These are phyloP conservation scores for Pseudoperonospora humuli DNA, from an alignment of 352 stramenopile genomes.

Conservation along the genomic window DNA sequence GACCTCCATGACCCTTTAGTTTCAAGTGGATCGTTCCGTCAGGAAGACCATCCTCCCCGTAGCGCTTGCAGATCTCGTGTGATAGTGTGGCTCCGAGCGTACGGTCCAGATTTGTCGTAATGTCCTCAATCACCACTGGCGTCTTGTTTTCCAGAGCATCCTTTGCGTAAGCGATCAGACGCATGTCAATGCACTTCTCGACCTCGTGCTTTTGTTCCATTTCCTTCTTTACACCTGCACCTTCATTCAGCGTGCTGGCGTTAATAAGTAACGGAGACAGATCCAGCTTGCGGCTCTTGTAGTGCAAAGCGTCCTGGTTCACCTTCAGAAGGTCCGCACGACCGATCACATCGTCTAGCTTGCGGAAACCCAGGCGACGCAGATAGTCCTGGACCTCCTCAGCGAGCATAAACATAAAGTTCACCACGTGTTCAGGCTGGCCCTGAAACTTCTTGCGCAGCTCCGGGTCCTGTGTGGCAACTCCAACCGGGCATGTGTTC, in stretches of 20 bases:
- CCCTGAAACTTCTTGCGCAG: constrained; percentile 94
- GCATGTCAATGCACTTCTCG: constrained; percentile 87
- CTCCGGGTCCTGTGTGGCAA: constrained; percentile 96
- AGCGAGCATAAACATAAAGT: constrained; percentile 95
- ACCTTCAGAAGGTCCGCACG: constrained; percentile 91
- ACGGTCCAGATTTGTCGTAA: constrained; percentile 90
- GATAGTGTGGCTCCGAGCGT: constrained; percentile 92
- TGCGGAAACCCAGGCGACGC: constrained; percentile 84
- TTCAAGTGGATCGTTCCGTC: constrained; percentile 93
- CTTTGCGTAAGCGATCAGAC: constrained; percentile 84
- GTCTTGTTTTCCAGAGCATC: constrained; percentile 78
- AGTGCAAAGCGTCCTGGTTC: constrained; percentile 58
- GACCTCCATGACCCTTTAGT: constrained; percentile 88
- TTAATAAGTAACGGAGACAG: constrained; percentile 91
- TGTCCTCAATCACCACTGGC: constrained; percentile 47
- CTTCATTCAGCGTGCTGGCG: constrained; percentile 88
- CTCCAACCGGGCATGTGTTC: constrained; percentile 96
- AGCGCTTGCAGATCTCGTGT: constrained; percentile 90
- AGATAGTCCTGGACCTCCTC: constrained; percentile 89
- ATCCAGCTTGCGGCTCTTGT: constrained; percentile 83
- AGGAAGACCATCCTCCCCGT: constrained; percentile 85
- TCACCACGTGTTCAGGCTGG: constrained; percentile 94
- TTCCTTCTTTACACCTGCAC: constrained; percentile 74
- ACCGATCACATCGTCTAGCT: constrained; percentile 92
- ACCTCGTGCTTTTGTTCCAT: constrained; percentile 87